These are phyloP conservation scores for Scheffersomyces cryptocercus DNA, from an alignment of 1,139 yeast genomes.

Conservation along the genomic window DNA sequence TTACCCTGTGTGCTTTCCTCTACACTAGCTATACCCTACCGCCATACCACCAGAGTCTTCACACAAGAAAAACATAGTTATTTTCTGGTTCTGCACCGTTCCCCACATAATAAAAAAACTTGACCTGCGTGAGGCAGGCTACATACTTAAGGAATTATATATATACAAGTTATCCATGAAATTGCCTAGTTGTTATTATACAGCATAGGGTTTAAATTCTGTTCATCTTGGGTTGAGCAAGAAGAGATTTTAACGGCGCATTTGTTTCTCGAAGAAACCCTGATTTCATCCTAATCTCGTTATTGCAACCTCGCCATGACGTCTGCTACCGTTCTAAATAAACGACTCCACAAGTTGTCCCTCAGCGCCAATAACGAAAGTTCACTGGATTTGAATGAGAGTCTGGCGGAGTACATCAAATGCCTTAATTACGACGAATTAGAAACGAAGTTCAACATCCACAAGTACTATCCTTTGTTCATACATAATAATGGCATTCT, in stretches of 20 bases:
- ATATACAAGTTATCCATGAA: background rate
- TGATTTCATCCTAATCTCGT: too few relatives aligned
- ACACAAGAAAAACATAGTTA: background rate
- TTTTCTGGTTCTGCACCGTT: background rate
- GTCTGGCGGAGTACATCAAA: constrained; percentile 18
- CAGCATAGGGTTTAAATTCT: background rate
- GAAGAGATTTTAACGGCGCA: too few relatives aligned
- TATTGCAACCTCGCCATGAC: background rate
- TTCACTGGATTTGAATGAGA: background rate
- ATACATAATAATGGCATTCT: constrained; percentile 40
- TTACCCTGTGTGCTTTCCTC: too few relatives aligned
- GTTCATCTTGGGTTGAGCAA: background rate
- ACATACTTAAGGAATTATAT: background rate
- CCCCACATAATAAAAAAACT: background rate
- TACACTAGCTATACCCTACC: too few relatives aligned
- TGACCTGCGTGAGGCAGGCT: too few relatives aligned
- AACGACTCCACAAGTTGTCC: constrained; percentile 14
- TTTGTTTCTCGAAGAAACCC: too few relatives aligned
- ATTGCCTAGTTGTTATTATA: background rate
- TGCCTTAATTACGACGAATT: constrained; percentile 38
- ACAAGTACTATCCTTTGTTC: constrained; percentile 42
- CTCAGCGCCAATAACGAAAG: constrained; percentile 4
- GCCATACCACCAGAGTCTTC: too few relatives aligned
- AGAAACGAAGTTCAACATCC: constrained; percentile 35
- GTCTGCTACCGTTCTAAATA: constrained; percentile 11